Conservation (phyloP, 2,329 filamentous ascomycete species). For the Aspergillus phoenicis region DNA sequence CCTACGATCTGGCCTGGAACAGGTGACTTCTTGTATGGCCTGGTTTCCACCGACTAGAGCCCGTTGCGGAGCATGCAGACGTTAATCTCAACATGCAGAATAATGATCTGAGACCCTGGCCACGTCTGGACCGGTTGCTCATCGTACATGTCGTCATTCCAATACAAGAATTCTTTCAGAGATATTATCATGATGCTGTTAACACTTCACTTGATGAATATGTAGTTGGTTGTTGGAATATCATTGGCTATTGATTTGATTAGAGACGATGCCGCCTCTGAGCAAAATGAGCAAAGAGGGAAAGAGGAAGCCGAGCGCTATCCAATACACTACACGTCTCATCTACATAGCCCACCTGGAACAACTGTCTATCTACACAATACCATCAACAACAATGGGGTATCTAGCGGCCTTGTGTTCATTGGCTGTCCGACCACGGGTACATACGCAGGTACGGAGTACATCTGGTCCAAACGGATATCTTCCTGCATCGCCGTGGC, state of each 20-base stretch:
- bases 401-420: neutral
- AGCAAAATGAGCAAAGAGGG: too few relatives aligned
- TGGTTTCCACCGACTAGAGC: neutral
- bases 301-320: neutral
- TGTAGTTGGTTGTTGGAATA: neutral
- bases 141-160: neutral
- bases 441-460: neutral
- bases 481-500: neutral
- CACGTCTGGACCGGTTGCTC: neutral
- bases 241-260: neutral
- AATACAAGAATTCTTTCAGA: neutral
- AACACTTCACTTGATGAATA: too few relatives aligned
- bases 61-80: slow-evolving; percentile 3
- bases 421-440: neutral
- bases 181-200: too few relatives aligned
- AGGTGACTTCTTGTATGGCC: neutral
- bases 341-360: neutral
- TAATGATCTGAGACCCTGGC: neutral
- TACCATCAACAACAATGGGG: neutral
- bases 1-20: neutral
- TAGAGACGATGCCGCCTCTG: neutral
- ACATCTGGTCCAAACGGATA: neutral
- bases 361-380: too few relatives aligned
- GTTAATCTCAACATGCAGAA: neutral
- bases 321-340: neutral